phyloP scores from a whole-genome alignment of 169 alveolate species.

The Besnoitia besnoiti region DNA sequence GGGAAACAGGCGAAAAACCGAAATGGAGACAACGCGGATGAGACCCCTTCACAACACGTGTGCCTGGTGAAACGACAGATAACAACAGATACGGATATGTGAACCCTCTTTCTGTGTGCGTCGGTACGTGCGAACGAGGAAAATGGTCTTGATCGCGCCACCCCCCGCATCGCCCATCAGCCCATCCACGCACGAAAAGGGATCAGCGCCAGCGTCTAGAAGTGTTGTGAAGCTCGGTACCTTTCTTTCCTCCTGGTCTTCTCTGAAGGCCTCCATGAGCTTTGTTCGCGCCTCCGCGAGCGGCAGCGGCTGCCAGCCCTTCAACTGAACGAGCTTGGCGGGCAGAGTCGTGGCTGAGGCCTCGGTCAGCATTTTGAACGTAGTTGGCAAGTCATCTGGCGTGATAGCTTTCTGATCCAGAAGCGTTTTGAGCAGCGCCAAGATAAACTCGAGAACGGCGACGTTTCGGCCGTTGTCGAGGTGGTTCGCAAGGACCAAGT shows the following conservation, averaged over 20 bases:
- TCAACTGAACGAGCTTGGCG: neutral
- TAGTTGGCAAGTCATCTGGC: slow-evolving; percentile 29
- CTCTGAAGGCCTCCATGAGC: slow-evolving; percentile 29
- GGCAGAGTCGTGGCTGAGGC: slow-evolving; percentile 11
- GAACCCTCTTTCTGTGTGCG: no score
- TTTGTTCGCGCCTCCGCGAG: slow-evolving; percentile 12
- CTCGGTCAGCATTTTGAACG: slow-evolving; percentile 18
- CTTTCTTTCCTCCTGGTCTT: neutral
- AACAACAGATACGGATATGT: no score
- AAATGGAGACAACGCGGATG: neutral
- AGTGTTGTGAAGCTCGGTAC: neutral
- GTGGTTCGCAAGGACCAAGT: neutral
- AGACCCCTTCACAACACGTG: no score
- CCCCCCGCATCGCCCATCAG: no score
- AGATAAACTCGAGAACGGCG: slow-evolving; percentile 22
- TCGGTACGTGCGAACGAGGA: no score
- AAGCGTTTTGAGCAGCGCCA: slow-evolving; percentile 30
- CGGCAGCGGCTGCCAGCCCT: slow-evolving; percentile 32
- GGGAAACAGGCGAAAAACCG: neutral
- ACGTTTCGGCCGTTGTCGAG: neutral
- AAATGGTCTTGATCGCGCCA: no score
- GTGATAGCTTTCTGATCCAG: slow-evolving; percentile 39
- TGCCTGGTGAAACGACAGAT: no score
- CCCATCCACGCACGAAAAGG: no score
- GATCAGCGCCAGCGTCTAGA: no score